Conservation (phyloP, 2,329 filamentous ascomycete species). For the Aspergillus sp. region DNA sequence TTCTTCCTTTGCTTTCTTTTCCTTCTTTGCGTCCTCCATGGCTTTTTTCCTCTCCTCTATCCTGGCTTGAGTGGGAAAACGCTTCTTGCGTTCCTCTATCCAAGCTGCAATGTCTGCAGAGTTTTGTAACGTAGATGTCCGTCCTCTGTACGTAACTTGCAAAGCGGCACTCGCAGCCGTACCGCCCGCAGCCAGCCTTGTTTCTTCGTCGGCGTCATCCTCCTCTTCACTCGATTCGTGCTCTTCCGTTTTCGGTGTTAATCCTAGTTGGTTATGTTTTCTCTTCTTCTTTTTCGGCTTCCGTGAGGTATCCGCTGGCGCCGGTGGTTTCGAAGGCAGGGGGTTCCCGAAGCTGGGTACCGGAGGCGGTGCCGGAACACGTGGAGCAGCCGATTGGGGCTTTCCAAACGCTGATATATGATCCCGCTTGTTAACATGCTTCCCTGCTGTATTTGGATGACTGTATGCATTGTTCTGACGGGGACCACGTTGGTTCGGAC, state of each 20-base stretch:
- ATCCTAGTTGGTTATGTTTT: slow-evolving; percentile 48
- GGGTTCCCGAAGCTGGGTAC: slow-evolving; percentile 47
- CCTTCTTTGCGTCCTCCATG: slow-evolving; percentile 61
- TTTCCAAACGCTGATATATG: slow-evolving; percentile 39
- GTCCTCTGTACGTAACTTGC: slow-evolving; percentile 58
- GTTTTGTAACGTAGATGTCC: slow-evolving; percentile 53
- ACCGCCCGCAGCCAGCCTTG: slow-evolving; percentile 34
- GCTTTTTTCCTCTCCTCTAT: slow-evolving; percentile 62
- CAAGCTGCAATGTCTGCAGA: slow-evolving; percentile 73
- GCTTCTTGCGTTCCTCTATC: slow-evolving; percentile 75
- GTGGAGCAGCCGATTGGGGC: slow-evolving; percentile 29
- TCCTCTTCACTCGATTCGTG: slow-evolving; percentile 49
- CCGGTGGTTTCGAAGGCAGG: slow-evolving; percentile 44
- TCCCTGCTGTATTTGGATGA: slow-evolving; percentile 17
- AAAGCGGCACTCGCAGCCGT: slow-evolving; percentile 30
- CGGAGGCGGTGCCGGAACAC: slow-evolving; percentile 41
- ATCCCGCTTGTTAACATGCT: slow-evolving; percentile 36
- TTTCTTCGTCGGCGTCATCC: slow-evolving; percentile 48
- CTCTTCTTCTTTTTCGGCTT: slow-evolving; percentile 44
- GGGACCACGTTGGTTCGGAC: slow-evolving; percentile 26
- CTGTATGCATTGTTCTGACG: slow-evolving; percentile 25
- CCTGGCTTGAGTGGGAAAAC: slow-evolving; percentile 76
- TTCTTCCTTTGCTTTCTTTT: slow-evolving; percentile 29
- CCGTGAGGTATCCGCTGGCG: slow-evolving; percentile 32
- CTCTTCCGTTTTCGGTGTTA: slow-evolving; percentile 47